These are phyloP conservation scores for Linum trigynum DNA, from an alignment of 345 rosid species.

Conservation along the genomic window DNA sequence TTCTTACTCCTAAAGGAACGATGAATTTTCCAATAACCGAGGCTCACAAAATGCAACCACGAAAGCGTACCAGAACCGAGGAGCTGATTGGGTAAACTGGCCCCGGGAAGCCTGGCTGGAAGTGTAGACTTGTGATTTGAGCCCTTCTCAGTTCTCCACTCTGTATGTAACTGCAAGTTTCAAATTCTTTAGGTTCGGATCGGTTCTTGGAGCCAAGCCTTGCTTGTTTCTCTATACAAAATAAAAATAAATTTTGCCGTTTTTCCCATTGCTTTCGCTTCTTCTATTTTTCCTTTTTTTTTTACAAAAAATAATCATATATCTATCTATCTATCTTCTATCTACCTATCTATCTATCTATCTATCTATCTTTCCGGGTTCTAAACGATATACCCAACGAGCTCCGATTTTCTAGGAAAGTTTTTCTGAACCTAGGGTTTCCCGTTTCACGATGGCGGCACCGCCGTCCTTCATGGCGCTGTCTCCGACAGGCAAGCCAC, in stretches of 20 bases:
- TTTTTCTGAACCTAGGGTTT: too few relatives aligned
- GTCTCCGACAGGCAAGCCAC: too few relatives aligned
- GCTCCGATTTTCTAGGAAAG: too few relatives aligned
- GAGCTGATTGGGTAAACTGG: not conserved
- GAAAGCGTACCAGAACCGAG: not conserved
- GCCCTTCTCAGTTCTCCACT: not conserved
- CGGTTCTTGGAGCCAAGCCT: not conserved
- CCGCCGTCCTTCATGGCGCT: too few relatives aligned
- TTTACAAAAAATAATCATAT: not conserved
- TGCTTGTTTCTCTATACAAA: not conserved
- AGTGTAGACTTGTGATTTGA: not conserved
- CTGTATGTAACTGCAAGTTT: too few relatives aligned
- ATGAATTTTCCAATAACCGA: not conserved
- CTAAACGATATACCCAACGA: too few relatives aligned
- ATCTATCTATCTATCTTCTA: too few relatives aligned
- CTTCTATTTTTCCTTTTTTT: not conserved
- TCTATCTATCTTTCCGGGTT: too few relatives aligned
- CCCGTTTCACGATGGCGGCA: too few relatives aligned
- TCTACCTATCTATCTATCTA: too few relatives aligned
- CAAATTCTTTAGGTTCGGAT: not conserved
- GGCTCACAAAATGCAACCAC: not conserved
- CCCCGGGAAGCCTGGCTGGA: not conserved
- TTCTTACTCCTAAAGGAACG: not conserved
- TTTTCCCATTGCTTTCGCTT: not conserved
- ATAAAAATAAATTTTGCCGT: too few relatives aligned